Evolutionary conservation across 352 stramenopile species (phyloP), one percentile per base, ranked within the genome.

Genomic region (Globisporangium polare): DNA sequence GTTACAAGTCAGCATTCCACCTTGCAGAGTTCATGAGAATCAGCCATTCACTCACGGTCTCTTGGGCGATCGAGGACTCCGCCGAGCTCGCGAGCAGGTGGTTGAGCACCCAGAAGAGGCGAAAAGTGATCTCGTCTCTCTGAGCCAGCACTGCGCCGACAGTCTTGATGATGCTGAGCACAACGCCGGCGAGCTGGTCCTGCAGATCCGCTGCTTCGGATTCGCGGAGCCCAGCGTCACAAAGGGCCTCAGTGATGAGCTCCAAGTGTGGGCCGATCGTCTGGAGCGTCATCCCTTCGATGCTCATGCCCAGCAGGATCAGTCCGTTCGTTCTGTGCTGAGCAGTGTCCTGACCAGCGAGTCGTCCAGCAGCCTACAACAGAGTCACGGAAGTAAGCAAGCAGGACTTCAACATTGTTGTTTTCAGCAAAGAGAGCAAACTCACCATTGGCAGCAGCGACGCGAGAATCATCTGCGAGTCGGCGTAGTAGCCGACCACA

Each of bases 61-160:
- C 73, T 39, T 73, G 70, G 0, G 85, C 79, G 53, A 77, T 42
- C 2, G 81, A 89, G 0, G 62, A 58, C 27, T 90, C 76, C 0
- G 71, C 56, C 9, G 85, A 73, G 8, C 76, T 74, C 3, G 86
- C 83, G 5, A 95, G 61, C 9, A 95, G 58, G 58, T 92, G 80
- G 39, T 72, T 92, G 39, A 95, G 65, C 13, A 95, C 73, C 86
- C 86, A 93, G 45, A 95, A 93, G 8, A 95, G 69, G 8, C 80
- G 77, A 45, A 95, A 93, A 4, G 64, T 70, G 43, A 83, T 68
- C 20, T 83, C 66, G n/a, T 82, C 74, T 41, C 76, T 73, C 31
- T 68, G 70, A 2, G 66, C 18, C 5, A 92, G 58, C 49, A 87
- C 26, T 15, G 70, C 45, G 8, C 65, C 71, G 5, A 80, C 73